Evolutionary conservation across 1,284 basidiomycete species (phyloP), one percentile per base, ranked within the genome.

Genomic region (Ganoderma sinense): DNA sequence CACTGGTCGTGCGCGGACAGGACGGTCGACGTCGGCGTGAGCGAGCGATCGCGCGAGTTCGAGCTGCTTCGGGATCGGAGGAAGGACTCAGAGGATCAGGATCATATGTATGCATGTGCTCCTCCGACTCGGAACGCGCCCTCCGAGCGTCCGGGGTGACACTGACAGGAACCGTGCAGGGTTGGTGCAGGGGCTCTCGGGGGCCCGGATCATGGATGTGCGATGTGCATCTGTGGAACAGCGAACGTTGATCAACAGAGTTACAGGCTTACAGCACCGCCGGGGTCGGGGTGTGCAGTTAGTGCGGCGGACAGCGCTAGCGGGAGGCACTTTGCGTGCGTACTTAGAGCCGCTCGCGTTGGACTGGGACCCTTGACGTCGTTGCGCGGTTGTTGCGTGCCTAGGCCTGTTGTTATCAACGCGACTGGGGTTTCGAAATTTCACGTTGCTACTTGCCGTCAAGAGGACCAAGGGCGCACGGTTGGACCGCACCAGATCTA

Each of bases 71-170:
- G n/a, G n/a, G n/a, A n/a, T n/a, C n/a, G n/a, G n/a, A n/a, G n/a
- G n/a, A n/a, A 48, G 2, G 45, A 5, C 41, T 51, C 51, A 14
- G 18, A 13, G 26, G 11, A 29, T 14, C 45, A 48, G n/a, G n/a
- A n/a, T n/a, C n/a, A n/a, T n/a, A n/a, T n/a, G n/a, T n/a, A n/a
- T 48, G 51, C 48, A 29, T 56, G 53, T 20, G 53, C 14, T 29
- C 53, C 29, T 56, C 53, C 53, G 48, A 51, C 53, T 56, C 53
- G 56, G 56, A 59, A 59, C 56, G n/a, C 33, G 20, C 20, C 33
- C 56, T 36, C 56, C 56, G 56, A 33, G 20, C 33, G 33, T 59
- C 56, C 56, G 56, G 56, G 26, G 48, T 8, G n/a, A 23, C 23
- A 26, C 23, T 8, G n/a, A 23, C 23, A 26, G 48, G 48, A 51